These are phyloP conservation scores for Capronia americana DNA, from an alignment of 2,329 filamentous ascomycete genomes.

Conservation along the genomic window DNA sequence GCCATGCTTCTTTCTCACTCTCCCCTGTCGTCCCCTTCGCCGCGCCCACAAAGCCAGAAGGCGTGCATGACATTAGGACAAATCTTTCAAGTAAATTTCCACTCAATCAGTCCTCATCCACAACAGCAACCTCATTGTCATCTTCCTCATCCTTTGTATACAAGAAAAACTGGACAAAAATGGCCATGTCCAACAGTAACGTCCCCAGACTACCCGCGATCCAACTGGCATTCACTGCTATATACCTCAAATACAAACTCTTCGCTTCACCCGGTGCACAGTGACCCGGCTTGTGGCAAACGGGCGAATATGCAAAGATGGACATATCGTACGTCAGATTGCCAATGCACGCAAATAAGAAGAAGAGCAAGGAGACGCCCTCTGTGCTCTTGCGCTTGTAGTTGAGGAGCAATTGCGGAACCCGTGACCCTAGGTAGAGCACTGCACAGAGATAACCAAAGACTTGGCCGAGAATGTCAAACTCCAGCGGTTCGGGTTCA, in stretches of 20 bases:
- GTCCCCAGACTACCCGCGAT: slow-evolving; percentile 87
- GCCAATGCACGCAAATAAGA: slow-evolving; percentile 93
- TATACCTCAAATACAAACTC: slow-evolving; percentile 76
- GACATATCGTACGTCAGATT: slow-evolving; percentile 92
- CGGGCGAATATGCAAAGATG: slow-evolving; percentile 87
- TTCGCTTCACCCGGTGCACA: slow-evolving; percentile 72
- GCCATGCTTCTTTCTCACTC: neutral
- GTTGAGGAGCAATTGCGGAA: slow-evolving; percentile 91
- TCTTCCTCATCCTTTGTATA: slow-evolving; percentile 61
- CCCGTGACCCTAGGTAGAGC: slow-evolving; percentile 84
- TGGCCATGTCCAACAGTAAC: slow-evolving; percentile 79
- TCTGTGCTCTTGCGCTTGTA: slow-evolving; percentile 92
- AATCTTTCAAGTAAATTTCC: neutral
- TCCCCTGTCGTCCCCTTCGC: neutral
- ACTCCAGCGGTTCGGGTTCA: slow-evolving; percentile 60
- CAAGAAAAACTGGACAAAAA: slow-evolving; percentile 91
- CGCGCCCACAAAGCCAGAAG: neutral
- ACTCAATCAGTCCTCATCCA: slow-evolving; percentile 15
- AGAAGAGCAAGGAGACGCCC: slow-evolving; percentile 91
- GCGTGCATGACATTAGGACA: neutral
- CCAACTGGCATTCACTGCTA: slow-evolving; percentile 91
- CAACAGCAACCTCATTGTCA: slow-evolving; percentile 30
- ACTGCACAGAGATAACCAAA: slow-evolving; percentile 92
- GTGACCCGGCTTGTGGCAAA: slow-evolving; percentile 57
- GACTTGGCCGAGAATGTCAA: slow-evolving; percentile 81